These are phyloP conservation scores for Trichosanthes truncata DNA, from an alignment of 306 rosid species.

Conservation along the genomic window DNA sequence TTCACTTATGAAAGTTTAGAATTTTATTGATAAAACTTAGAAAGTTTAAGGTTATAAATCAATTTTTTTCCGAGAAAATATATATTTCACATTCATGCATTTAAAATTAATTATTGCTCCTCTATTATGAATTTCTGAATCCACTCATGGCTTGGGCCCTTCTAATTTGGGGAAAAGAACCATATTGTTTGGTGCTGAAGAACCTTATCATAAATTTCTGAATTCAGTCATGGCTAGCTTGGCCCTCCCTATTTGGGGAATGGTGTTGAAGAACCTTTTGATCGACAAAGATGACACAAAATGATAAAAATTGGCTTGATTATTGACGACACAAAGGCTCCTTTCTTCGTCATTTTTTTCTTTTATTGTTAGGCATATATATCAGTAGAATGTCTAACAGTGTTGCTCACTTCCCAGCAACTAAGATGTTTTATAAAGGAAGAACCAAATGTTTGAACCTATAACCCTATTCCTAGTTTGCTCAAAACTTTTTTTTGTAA, in stretches of 20 bases:
- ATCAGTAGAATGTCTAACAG: background rate
- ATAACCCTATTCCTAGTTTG: background rate
- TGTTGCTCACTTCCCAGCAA: background rate
- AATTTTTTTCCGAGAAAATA: too few relatives aligned
- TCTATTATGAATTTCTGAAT: background rate
- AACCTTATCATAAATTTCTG: background rate
- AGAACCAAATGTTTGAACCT: background rate
- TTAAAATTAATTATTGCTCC: background rate
- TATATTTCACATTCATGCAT: background rate
- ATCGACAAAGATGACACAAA: background rate
- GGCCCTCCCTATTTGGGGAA: background rate
- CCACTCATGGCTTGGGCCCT: background rate
- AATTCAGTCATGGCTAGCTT: background rate
- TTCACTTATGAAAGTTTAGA: too few relatives aligned
- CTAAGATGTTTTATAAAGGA: background rate
- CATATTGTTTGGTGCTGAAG: background rate
- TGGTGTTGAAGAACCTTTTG: background rate
- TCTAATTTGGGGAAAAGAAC: background rate
- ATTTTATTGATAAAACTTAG: too few relatives aligned
- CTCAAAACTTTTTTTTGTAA: background rate
- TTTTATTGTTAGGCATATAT: background rate
- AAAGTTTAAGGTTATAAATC: too few relatives aligned
- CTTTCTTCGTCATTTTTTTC: background rate
- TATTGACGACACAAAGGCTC: background rate
- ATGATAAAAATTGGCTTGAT: background rate